Base-by-base conservation (phyloP, 2,329 filamentous ascomycete genomes). In the Alternaria metachromatica region DNA sequence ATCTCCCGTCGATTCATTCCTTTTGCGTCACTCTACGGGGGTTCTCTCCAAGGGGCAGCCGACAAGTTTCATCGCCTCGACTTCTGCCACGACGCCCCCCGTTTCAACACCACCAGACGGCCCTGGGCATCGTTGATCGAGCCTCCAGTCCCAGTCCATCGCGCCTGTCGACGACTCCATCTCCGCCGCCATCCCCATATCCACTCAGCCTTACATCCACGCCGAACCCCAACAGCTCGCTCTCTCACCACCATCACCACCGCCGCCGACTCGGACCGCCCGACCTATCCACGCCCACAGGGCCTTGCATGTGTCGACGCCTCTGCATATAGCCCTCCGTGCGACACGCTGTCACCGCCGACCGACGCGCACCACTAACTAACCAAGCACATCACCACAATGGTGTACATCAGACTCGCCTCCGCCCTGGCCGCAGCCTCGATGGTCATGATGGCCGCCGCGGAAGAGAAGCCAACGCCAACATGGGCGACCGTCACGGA, bases 371-470 rank as follows among this genome's bases (percentile, higher is more conserved):
- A 56, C 57, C 48, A 25, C 63, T 37, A 58, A 51, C 48, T 57
- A 44, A 43, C 53, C 37, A 28, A 49, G 62, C 48, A 51, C 50
- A 44, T 56, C 61, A 53, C 64, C 64, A 73, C 55, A 68, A 81
- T 81, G 79, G 63, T 80, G 23, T 75, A 74, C 64, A 66, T 75
- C 70, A 73, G 64, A 62, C 56, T 76, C 55, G 57, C 72, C 58
- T 76, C 77, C 65, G 76, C 72, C 51, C 37, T 79, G 18, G 73
- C 69, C 44, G 78, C 77, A 60, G 73, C 75, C 33, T 69, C 78
- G 12, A 56, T 80, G 26, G 57, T 77, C 44, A 72, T 73, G 61
- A 71, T 72, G 25, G 69, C 69, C 26, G 73, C 74, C 12, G 68
- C 73, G 26, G 60, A 70, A 18, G 51, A 66, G 48, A 64, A 6